Evolutionary conservation across 495 filamentous ascomycete species (phyloP), one percentile per base, ranked within the genome.

Genomic region (Lasiosphaeria ovina): DNA sequence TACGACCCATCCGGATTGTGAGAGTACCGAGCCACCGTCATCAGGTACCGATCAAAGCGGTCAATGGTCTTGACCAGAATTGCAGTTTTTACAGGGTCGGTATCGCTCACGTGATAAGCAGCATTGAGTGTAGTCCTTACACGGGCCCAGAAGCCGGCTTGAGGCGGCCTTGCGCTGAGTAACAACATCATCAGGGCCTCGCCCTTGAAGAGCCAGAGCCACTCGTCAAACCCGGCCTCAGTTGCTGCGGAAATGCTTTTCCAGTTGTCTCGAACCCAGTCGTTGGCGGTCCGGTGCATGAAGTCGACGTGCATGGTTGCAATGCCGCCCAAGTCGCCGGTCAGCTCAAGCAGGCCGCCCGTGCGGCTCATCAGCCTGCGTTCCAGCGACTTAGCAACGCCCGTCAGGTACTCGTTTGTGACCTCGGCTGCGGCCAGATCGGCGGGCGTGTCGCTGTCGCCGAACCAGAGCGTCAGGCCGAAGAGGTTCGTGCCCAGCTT

Each of bases 181-280:
- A 42, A 14, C 38, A 42, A 2, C 38, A 42, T 42, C 38, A 42
- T 42, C 38, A 42, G 38, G 3, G 38, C 38, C 38, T 42, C 38
- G 38, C 38, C 38, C 38, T 42, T 42, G 38, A 42, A 14, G 38
- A 42, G 38, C 38, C 38, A 42, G 38, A 42, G 38, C 38, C 38
- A 42, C 38, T 42, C 38, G 38, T 42, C 38, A 42, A 42, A 42
- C 38, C 38, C 38, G 38, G 38, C 38, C 38, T 42, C 38, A 1
- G 38, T 42, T 42, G 38, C 38, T 14, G 38, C 38, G 38, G 38
- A 42, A 9, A 42, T 42, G 38, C 38, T 42, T 42, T 42, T 2
- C 38, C 38, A 42, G 38, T 42, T 42, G 38, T 42, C 38, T 3
- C 35, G 54, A 12, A 57, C 12, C 54, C 55, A 57, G 45, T 57